phyloP scores from a whole-genome alignment of 805 yeast genomes.

The Tetrapisispora namnaoensis region DNA sequence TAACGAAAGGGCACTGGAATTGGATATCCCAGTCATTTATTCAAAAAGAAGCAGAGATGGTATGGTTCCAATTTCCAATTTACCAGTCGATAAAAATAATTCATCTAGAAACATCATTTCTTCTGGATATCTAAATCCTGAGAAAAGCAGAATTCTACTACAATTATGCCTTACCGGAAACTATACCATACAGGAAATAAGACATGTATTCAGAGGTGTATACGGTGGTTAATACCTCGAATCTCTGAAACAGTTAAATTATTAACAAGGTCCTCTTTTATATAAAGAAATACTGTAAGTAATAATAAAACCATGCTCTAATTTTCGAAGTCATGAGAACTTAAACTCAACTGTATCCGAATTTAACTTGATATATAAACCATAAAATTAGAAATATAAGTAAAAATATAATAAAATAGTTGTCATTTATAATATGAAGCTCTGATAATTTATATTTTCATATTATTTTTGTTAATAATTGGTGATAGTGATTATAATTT shows the following conservation, averaged over 20 bases:
- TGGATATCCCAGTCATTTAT: constrained; percentile 46
- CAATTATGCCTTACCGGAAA: constrained; percentile 44
- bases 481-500: too few species aligned
- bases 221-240: constrained; percentile 35
- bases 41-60: constrained; percentile 66
- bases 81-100: constrained; percentile 31
- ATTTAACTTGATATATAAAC: too few species aligned
- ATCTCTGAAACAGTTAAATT: neutral
- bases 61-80: constrained; percentile 47
- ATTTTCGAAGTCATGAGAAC: too few species aligned
- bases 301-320: too few species aligned
- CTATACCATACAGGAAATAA: constrained; percentile 33
- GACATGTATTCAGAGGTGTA: constrained; percentile 39
- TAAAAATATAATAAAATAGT: too few species aligned
- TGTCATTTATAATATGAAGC: too few species aligned
- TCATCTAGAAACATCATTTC: constrained; percentile 39
- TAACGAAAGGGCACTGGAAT: constrained; percentile 34
- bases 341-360: too few species aligned
- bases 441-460: too few species aligned
- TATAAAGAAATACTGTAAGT: too few species aligned
- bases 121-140: constrained; percentile 58
- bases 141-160: constrained; percentile 48
- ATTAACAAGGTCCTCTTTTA: too few species aligned
- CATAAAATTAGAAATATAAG: too few species aligned
- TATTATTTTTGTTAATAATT: too few species aligned